Percentiles rank a stretch among this genome's conserved stretches.
Conservation (phyloP, 371 early-diverging fungal species). For the Batrachochytrium dendrobatidis region DNA sequence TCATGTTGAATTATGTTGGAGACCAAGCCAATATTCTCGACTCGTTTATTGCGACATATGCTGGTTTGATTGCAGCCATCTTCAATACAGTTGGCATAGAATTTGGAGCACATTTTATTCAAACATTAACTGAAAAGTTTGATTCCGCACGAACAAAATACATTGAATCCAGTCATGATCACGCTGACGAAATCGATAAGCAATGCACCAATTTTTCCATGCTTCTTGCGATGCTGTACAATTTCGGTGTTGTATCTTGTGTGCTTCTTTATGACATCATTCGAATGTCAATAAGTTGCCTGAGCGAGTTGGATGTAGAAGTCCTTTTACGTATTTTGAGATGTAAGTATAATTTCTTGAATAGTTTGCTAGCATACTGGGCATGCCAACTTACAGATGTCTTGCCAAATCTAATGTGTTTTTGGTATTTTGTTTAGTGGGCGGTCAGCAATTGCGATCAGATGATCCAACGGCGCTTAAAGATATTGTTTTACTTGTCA, state of each 20-base stretch:
- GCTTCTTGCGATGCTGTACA: constrained; percentile 78
- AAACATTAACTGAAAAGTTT: constrained; percentile 72
- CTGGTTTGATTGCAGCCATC: constrained; percentile 73
- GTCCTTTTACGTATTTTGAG: constrained; percentile 74
- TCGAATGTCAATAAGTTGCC: constrained; percentile 53
- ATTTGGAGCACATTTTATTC: constrained; percentile 81
- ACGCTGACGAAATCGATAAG: constrained; percentile 39
- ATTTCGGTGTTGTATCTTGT: constrained; percentile 77
- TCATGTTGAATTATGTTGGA: constrained; percentile 66
- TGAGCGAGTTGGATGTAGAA: constrained; percentile 80
- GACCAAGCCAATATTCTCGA: constrained; percentile 78
- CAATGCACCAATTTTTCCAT: constrained; percentile 73
- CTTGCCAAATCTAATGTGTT: constrained; percentile 2
- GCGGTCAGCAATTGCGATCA: constrained; percentile 77
- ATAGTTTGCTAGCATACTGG: neutral
- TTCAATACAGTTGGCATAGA: constrained; percentile 79
- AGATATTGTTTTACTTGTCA: constrained; percentile 70
- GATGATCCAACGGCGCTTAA: constrained; percentile 89
- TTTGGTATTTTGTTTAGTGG: constrained; percentile 35
- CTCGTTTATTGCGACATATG: constrained; percentile 82
- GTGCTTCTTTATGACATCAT: constrained; percentile 82
- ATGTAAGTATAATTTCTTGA: constrained; percentile 36
- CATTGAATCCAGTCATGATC: constrained; percentile 33
- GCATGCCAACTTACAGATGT: neutral
- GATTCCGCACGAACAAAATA: constrained; percentile 40